Percentiles rank a stretch among this genome's conserved stretches.
Conservation (phyloP, 768 basidiomycete species). For the Hygrocybe punicea region DNA sequence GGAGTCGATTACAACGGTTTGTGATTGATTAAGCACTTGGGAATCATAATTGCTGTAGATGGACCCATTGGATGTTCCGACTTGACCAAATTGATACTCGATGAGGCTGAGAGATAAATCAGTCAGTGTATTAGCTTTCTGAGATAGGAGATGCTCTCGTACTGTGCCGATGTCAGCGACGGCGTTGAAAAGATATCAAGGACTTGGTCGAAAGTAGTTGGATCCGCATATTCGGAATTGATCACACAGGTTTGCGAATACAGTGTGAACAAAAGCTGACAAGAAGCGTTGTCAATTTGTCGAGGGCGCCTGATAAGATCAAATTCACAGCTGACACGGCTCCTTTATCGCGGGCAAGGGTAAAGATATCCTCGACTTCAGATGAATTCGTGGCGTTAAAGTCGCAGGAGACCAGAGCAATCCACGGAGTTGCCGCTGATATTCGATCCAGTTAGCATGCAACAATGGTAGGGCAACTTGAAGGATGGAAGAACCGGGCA, state of each 20-base stretch:
- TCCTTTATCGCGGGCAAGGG: conserved; percentile 71
- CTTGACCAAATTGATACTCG: conserved; percentile 58
- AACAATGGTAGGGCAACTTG: neutral
- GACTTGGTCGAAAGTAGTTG: conserved; percentile 60
- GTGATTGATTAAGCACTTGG: conserved; percentile 55
- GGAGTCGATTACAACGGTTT: conserved; percentile 40
- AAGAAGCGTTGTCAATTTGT: neutral
- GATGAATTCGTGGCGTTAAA: conserved; percentile 65
- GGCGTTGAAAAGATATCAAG: conserved; percentile 79
- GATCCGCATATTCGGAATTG: conserved; percentile 65
- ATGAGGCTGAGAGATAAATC: conserved; percentile 33
- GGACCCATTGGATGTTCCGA: conserved; percentile 48
- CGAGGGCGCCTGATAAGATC: neutral
- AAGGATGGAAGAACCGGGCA: conserved; percentile 42
- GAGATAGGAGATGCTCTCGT: neutral
- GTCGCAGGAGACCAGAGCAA: conserved; percentile 85
- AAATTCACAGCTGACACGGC: conserved; percentile 67
- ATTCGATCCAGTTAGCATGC: conserved; percentile 12
- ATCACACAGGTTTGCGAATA: conserved; percentile 71
- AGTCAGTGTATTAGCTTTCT: neutral
- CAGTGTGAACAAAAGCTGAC: conserved; percentile 73
- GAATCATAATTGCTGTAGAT: conserved; percentile 60
- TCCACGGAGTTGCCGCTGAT: conserved; percentile 79
- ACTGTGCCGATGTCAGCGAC: conserved; percentile 51
- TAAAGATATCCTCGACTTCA: conserved; percentile 70